Evolutionary conservation across 345 rosid species (phyloP).

Genomic region (Gossypium herbaceum): DNA sequence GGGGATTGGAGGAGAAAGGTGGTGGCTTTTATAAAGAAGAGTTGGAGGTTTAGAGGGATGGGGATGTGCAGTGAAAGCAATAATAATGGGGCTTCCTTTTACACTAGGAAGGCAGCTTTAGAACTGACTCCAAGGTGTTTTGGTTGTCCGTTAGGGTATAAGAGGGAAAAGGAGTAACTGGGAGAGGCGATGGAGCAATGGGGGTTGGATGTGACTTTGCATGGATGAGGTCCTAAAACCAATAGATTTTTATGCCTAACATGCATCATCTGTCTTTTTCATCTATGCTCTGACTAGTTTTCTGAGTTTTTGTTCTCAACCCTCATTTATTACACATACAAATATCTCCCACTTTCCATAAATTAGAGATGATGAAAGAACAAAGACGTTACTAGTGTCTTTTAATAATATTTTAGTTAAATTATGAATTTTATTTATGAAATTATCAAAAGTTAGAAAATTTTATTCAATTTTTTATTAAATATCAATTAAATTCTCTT

Average conservation of each 20-base stretch:
- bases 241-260: constrained; percentile 10
- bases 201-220: constrained; percentile 29
- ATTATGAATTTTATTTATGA: too few species aligned
- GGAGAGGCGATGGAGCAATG: not conserved
- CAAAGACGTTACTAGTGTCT: too few species aligned
- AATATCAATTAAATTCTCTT: too few species aligned
- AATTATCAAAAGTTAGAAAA: too few species aligned
- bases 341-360: too few species aligned
- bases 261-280: constrained; percentile 19
- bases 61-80: not conserved
- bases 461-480: too few species aligned
- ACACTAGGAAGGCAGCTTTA: constrained; percentile 18
- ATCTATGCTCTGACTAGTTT: not conserved
- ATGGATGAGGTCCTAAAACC: constrained; percentile 21
- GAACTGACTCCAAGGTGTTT: constrained; percentile 15
- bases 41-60: not conserved
- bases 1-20: constrained; percentile 29
- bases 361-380: too few species aligned
- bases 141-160: constrained; percentile 5
- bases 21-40: constrained; percentile 16
- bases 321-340: not conserved
- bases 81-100: constrained; percentile 24
- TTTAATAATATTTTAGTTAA: too few species aligned
- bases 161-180: constrained; percentile 15
- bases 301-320: not conserved